phyloP scores from a whole-genome alignment of 108 stramenopile species.

The Cylindrotheca closterium region DNA sequence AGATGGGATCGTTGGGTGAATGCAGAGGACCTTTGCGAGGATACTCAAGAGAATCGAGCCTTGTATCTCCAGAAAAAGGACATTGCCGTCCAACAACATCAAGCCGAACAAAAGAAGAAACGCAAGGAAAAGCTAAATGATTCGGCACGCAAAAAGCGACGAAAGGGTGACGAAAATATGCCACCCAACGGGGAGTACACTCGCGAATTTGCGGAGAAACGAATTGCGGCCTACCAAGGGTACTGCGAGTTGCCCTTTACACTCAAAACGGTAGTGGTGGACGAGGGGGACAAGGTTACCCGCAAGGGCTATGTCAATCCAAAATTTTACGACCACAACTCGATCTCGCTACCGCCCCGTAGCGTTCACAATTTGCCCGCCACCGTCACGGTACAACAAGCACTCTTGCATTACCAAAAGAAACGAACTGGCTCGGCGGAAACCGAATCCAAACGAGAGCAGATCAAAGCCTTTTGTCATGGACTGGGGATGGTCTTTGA shows the following conservation, averaged over 20 bases:
- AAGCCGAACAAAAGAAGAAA: background rate
- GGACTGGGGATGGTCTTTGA: constrained; percentile 60
- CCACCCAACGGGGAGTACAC: too few species aligned
- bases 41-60: constrained; percentile 28
- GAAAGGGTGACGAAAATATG: background rate
- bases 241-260: constrained; percentile 62
- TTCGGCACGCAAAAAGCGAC: background rate
- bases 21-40: constrained; percentile 40
- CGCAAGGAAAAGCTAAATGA: background rate
- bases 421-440: constrained; percentile 24
- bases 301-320: constrained; percentile 42
- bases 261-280: constrained; percentile 64
- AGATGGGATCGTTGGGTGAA: constrained; percentile 82
- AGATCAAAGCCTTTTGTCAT: constrained; percentile 48
- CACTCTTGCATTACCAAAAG: constrained; percentile 51
- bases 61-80: background rate
- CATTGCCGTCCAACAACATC: background rate
- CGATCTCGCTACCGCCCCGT: constrained; percentile 15
- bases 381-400: constrained; percentile 50
- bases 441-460: constrained; percentile 19
- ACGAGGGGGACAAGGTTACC: constrained; percentile 64
- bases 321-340: constrained; percentile 12
- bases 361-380: constrained; percentile 62
- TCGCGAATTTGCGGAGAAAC: too few species aligned
- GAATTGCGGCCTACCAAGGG: constrained; percentile 22